Evolutionary conservation across 768 basidiomycete genomes (phyloP), one percentile per base, ranked within the genome.

Genomic region (Melanogaster broomeanus): DNA sequence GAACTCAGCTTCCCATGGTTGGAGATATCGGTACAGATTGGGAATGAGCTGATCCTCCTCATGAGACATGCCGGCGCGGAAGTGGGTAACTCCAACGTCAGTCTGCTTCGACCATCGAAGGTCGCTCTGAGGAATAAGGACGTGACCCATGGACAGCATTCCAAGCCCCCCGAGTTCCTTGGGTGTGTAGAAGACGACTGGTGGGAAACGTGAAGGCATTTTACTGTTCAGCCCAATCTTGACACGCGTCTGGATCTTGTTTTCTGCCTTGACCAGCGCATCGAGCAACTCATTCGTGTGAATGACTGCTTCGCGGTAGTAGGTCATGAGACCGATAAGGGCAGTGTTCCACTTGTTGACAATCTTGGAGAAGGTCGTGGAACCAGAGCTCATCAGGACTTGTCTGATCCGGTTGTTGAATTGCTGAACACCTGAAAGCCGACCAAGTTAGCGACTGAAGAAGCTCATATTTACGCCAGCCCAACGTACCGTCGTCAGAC

Each of bases 101-200:
- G 97, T 99, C 69, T 99, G 97, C 68, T 97, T 98, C 33, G 91
- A 93, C 94, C 94, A 98, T 50, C 96, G 82, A 28, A 98, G 80
- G 64, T 98, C 97, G 62, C 93, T 95, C 67, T 98, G 96, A 37
- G 97, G 97, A 53, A 99, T 98, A 45, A 99, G 79, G 44, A 99
- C 95, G 70, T 98, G 97, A 12, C 96, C 96, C 97, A 99, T 99
- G 3, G 94, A 98, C 63, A 99, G 77, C 97, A 98, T 98, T 47
- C 97, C 97, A 39, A 98, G 83, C 68, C 96, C 97, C 67, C 96
- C 97, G 28, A 98, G 75, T 78, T 98, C 97, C 85, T 98, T 98
- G 0, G 93, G 95, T 6, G 93, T 95, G 67, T 97, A 96, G 77
- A 94, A 96, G 8, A 95, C 90, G 15, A 92, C 90, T 11, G 96